These are phyloP conservation scores for Microbotryomycetes sp. DNA, from an alignment of 1,284 basidiomycete species.

Conservation along the genomic window DNA sequence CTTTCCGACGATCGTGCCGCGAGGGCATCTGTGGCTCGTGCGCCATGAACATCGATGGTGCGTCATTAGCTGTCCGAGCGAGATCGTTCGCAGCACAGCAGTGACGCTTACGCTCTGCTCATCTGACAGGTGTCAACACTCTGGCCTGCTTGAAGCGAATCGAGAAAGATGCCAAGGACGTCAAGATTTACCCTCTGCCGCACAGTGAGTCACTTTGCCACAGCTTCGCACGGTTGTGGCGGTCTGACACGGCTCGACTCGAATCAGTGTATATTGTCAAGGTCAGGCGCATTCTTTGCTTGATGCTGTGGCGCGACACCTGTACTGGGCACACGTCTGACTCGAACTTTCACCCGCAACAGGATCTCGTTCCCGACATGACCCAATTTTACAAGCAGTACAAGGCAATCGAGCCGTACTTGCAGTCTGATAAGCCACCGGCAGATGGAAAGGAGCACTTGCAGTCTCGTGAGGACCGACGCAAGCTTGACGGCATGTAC, in stretches of 20 bases:
- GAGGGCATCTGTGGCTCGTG: conserved; percentile 98
- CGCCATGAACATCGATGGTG: conserved; percentile 98
- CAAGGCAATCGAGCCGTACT: conserved; percentile 94
- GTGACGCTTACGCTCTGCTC: background rate
- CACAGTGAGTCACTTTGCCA: conserved; percentile 63
- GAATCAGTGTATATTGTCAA: conserved; percentile 93
- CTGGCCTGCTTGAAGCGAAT: conserved; percentile 96
- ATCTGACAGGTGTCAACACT: conserved; percentile 56
- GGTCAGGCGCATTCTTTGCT: conserved; percentile 24
- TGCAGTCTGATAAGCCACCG: conserved; percentile 85
- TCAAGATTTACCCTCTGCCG: conserved; percentile 96
- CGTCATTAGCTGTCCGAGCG: conserved; percentile 37
- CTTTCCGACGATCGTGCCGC: conserved; percentile 91
- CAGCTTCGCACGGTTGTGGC: background rate
- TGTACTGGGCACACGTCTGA: background rate
- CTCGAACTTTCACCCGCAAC: background rate
- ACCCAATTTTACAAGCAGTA: conserved; percentile 96
- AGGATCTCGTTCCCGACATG: conserved; percentile 73
- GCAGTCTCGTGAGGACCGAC: conserved; percentile 83
- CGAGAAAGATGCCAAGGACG: conserved; percentile 67
- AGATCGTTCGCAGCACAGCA: background rate
- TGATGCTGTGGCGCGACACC: background rate
- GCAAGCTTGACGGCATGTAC: conserved; percentile 95
- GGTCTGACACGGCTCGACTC: background rate
- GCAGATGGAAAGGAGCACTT: conserved; percentile 67